These are phyloP conservation scores for Naganishia sp. DNA, from an alignment of 1,284 basidiomycete species.

Conservation along the genomic window DNA sequence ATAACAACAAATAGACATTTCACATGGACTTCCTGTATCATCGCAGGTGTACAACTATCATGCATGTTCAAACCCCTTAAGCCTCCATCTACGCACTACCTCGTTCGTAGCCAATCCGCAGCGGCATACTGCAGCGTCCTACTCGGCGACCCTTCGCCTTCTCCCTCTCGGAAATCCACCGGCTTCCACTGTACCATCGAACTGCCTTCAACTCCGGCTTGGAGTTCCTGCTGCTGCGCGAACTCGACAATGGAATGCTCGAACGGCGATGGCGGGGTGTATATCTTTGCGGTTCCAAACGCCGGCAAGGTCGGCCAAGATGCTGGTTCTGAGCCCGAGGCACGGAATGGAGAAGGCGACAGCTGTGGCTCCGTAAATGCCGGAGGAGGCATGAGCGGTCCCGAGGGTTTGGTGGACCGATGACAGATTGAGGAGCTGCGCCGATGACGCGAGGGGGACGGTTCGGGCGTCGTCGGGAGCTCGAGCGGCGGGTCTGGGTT, in stretches of 20 bases:
- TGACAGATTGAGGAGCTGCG: slow-evolving; percentile 15
- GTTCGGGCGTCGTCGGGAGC: slow-evolving; percentile 3
- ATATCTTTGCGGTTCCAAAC: slow-evolving; percentile 17
- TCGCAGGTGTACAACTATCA: slow-evolving; percentile 1
- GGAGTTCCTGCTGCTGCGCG: neutral
- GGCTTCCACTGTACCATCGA: slow-evolving; percentile 3
- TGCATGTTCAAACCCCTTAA: neutral
- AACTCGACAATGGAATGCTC: slow-evolving; percentile 3
- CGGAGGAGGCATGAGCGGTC: neutral
- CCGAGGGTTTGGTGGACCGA: neutral
- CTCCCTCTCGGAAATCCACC: slow-evolving; percentile 9
- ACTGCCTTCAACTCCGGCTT: neutral
- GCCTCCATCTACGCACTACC: neutral
- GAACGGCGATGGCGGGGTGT: slow-evolving; percentile 17
- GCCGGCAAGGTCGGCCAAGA: slow-evolving; percentile 8
- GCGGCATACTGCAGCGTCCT: slow-evolving; percentile 21
- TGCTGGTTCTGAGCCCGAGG: neutral
- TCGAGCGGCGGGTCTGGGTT: neutral
- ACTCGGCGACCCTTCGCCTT: slow-evolving; percentile 5
- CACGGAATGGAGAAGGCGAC: slow-evolving; percentile 4
- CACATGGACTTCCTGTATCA: slow-evolving; percentile 4
- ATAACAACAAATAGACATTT: neutral
- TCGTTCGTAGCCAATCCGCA: slow-evolving; percentile 20
- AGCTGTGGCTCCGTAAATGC: slow-evolving; percentile 8
- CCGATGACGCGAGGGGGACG: slow-evolving; percentile 6